A percentile compares a stretch with the other conserved stretches of the same genome.
Conservation (phyloP, 2,329 filamentous ascomycete species). For the Colletotrichum sp. region DNA sequence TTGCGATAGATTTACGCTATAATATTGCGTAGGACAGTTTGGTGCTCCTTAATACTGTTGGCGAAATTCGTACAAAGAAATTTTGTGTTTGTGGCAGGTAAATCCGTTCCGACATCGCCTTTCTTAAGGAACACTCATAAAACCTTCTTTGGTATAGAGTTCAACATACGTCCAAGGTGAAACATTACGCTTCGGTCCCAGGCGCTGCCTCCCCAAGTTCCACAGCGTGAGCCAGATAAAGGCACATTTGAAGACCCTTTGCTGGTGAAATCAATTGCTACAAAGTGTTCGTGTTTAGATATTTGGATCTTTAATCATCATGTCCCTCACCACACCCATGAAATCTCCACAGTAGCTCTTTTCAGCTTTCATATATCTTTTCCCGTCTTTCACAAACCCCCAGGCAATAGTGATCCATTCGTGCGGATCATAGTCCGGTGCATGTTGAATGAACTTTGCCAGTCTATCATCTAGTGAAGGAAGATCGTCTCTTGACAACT, state of each 20-base stretch:
- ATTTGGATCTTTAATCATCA: background rate
- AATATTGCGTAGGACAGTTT: fast-evolving
- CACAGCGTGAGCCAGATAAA: fast-evolving
- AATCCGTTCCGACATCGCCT: background rate
- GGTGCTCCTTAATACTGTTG: background rate
- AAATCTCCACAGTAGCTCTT: background rate
- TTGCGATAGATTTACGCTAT: background rate
- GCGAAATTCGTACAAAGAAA: background rate
- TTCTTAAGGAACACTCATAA: background rate
- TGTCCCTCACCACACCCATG: background rate
- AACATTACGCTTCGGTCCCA: background rate
- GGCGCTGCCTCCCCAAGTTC: background rate
- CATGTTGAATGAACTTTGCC: background rate
- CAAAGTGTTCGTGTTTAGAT: background rate
- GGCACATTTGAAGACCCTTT: background rate
- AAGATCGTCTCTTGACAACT: background rate
- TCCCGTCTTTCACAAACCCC: background rate
- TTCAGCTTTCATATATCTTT: background rate
- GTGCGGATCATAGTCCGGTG: background rate
- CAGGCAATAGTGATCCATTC: background rate
- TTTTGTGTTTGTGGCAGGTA: background rate
- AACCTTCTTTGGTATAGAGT: background rate
- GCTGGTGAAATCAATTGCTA: no score
- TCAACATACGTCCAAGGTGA: background rate
- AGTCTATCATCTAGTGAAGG: background rate